Conservation (phyloP, 2,329 filamentous ascomycete genomes). For the Penicillium sp. region DNA sequence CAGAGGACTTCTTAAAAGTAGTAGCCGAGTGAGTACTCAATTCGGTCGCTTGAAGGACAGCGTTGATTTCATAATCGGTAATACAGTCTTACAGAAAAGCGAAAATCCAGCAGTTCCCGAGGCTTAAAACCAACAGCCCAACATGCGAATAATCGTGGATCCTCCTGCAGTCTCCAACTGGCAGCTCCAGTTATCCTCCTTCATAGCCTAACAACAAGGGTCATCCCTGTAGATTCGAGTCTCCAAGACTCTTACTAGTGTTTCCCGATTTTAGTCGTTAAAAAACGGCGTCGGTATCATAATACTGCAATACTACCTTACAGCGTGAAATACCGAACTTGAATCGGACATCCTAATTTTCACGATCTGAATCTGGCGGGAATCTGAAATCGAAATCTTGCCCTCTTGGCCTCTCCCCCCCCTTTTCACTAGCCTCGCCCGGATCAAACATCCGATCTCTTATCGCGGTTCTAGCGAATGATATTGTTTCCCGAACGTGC, state of each 20-base stretch:
- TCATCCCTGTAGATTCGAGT: constrained; percentile 4
- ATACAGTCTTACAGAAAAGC: not conserved
- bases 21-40: too few relatives aligned
- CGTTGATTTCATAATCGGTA: not conserved
- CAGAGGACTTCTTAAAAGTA: not conserved
- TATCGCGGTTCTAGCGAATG: not conserved
- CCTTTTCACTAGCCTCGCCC: not conserved
- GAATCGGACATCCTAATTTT: not conserved
- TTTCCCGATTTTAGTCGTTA: not conserved
- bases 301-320: not conserved
- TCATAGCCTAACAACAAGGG: not conserved
- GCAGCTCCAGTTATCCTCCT: not conserved
- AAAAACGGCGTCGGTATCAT: not conserved
- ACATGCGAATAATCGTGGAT: not conserved
- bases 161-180: not conserved
- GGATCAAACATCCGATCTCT: not conserved
- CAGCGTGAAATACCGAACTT: not conserved
- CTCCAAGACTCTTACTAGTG: not conserved
- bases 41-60: too few relatives aligned
- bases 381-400: not conserved
- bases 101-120: not conserved
- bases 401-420: not conserved
- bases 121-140: not conserved
- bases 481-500: not conserved
- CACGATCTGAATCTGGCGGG: not conserved